Base-by-base conservation (phyloP, 495 filamentous ascomycete genomes). In the Penicillium tannophilum region DNA sequence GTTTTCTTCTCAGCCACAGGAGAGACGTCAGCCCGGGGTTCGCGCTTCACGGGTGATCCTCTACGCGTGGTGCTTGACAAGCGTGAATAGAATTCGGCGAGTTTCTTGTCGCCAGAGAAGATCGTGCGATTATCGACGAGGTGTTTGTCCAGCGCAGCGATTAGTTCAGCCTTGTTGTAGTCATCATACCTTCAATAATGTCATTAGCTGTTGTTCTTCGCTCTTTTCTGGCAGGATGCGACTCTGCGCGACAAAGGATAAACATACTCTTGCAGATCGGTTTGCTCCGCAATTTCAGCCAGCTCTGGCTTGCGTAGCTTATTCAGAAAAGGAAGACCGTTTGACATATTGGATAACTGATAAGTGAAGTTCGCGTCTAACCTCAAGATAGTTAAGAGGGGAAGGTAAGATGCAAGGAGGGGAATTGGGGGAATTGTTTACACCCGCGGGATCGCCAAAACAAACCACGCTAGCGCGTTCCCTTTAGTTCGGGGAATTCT, bases 281-380 rank as follows among this genome's bases (percentile, higher is more conserved):
- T 86, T 35, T 83, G 74, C 45, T 89, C 79, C 49, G 90, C 90
- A 46, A 96, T 79, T 62, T 92, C 87, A 39, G 84, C 61, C 50
- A 98, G 84, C 59, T 93, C 90, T 57, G 78, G 78, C 78, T 97
- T 98, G 75, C 88, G 87, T 81, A 95, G 88, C 69, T 86, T 85
- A 63, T 87, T 84, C 64, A 97, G 82, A 87, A 88, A 98, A 63
- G 86, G 84, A 47, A 81, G 75, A 59, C 65, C 77, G 59, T 71
- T 70, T 36, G 84, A 80, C 84, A 89, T 88, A 54, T 67, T 79
- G 59, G 63, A 46, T 20, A 6, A 3, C 12, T 56, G 42, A 36
- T 48, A 48, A 63, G 26, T 19, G 11, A 41, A 52, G 52, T 57
- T 20, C 23, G 51, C 54, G 20, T 62, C 35, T 33, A 36, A 61